phyloP scores from a whole-genome alignment of 2,329 filamentous ascomycete species.

The Teratosphaeria destructans region DNA sequence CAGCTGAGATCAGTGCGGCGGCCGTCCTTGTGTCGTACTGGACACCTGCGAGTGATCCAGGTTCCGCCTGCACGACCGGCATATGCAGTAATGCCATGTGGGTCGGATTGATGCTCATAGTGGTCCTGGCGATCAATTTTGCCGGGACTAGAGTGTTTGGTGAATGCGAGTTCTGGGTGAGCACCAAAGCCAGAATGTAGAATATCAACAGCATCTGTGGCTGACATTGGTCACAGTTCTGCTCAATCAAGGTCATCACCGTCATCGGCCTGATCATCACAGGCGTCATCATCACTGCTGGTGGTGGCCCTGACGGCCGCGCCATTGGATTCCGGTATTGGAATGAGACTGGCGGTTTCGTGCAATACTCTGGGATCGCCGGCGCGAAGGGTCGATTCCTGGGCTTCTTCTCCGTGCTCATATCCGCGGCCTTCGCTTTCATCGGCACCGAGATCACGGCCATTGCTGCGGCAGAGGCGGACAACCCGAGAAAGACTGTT shows the following conservation, averaged over 20 bases:
- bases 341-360: slow-evolving; percentile 3
- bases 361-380: slow-evolving; percentile 9
- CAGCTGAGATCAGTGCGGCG: slow-evolving; percentile 24
- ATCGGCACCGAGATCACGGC: slow-evolving; percentile 2
- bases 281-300: slow-evolving; percentile 39
- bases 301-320: slow-evolving; percentile 28
- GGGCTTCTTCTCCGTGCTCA: slow-evolving; percentile 19
- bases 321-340: slow-evolving; percentile 22
- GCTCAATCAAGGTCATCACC: slow-evolving; percentile 28
- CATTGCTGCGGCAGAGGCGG: neutral
- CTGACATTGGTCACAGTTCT: slow-evolving; percentile 10
- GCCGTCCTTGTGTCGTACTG: slow-evolving; percentile 10
- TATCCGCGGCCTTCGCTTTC: slow-evolving; percentile 4
- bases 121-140: neutral
- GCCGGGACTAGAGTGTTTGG: neutral
- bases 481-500: neutral
- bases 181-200: neutral
- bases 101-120: neutral
- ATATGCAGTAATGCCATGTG: slow-evolving; percentile 3
- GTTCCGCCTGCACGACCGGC: neutral
- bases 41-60: slow-evolving; percentile 4
- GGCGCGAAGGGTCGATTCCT: slow-evolving; percentile 14
- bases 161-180: slow-evolving; percentile 1
- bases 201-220: neutral
- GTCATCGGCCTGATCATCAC: slow-evolving; percentile 55